phyloP scores from a whole-genome alignment of 176 grass and related monocot genomes.

The Themeda triandra region DNA sequence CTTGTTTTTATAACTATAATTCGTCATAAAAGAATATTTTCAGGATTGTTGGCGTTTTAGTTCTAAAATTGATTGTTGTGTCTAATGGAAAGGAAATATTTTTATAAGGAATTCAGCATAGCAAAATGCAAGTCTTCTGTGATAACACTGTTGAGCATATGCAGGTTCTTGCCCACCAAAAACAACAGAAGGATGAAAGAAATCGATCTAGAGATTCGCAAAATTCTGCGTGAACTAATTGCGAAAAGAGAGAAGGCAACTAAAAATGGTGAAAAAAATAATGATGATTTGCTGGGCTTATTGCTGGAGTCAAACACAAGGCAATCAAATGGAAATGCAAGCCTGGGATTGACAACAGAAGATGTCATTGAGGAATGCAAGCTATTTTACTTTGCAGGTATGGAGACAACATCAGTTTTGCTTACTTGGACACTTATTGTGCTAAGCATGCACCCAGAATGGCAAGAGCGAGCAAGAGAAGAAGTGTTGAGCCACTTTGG shows the following conservation, averaged over 20 bases:
- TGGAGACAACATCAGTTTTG: conserved; percentile 73
- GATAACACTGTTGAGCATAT: background rate
- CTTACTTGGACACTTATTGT: conserved; percentile 77
- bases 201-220: conserved; percentile 25
- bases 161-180: conserved; percentile 63
- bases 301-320: conserved; percentile 59
- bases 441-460: conserved; percentile 72
- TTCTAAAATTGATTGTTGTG: background rate
- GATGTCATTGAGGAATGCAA: conserved; percentile 87
- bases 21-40: background rate
- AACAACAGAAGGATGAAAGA: conserved; percentile 53
- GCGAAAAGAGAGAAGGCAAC: conserved; percentile 47
- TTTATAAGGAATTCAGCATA: background rate
- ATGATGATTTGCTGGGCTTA: conserved; percentile 58
- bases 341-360: conserved; percentile 44
- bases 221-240: conserved; percentile 53
- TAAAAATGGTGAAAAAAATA: conserved; percentile 28
- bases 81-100: background rate
- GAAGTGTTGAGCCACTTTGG: conserved; percentile 70
- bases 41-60: background rate
- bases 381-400: conserved; percentile 84
- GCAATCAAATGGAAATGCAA: conserved; percentile 40
- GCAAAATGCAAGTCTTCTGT: background rate
- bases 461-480: conserved; percentile 68
- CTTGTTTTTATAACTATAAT: background rate